These are phyloP conservation scores for Hydnomerulius pinastri DNA, from an alignment of 768 basidiomycete species.

Conservation along the genomic window DNA sequence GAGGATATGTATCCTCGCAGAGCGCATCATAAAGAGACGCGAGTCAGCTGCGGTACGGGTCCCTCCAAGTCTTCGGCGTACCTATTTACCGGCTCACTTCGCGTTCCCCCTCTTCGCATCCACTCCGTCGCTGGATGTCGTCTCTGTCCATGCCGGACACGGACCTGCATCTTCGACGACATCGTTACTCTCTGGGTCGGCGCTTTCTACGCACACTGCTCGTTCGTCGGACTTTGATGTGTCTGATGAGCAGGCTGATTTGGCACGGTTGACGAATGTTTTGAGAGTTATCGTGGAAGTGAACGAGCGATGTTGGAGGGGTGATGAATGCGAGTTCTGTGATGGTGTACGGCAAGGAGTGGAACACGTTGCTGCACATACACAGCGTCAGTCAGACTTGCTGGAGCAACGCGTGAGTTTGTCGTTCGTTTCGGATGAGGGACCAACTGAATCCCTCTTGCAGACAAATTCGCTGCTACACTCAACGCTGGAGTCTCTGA, in stretches of 20 bases:
- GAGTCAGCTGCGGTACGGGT: slow-evolving; percentile 90
- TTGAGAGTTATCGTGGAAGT: slow-evolving; percentile 76
- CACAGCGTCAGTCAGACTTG: slow-evolving; percentile 71
- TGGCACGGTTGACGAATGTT: slow-evolving; percentile 81
- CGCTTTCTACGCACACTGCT: slow-evolving; percentile 9
- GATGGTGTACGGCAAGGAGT: slow-evolving; percentile 77
- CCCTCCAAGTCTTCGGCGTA: slow-evolving; percentile 59
- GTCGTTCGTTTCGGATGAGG: background rate
- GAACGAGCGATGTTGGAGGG: slow-evolving; percentile 80
- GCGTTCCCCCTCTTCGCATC: slow-evolving; percentile 53
- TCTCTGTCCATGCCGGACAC: slow-evolving; percentile 28
- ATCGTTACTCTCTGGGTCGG: slow-evolving; percentile 15
- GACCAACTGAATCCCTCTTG: slow-evolving; percentile 4
- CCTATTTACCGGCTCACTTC: slow-evolving; percentile 72
- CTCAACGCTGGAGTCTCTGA: slow-evolving; percentile 74
- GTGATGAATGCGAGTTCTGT: slow-evolving; percentile 79
- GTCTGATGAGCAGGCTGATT: slow-evolving; percentile 66
- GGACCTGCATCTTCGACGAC: slow-evolving; percentile 19
- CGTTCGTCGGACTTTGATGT: slow-evolving; percentile 25
- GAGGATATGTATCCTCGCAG: slow-evolving; percentile 81
- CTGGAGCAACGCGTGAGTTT: slow-evolving; percentile 68
- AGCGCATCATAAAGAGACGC: slow-evolving; percentile 86
- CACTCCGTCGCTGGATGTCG: slow-evolving; percentile 33
- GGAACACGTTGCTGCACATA: slow-evolving; percentile 62
- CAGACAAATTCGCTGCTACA: slow-evolving; percentile 66